phyloP scores from a whole-genome alignment of 176 grass and related monocot species.

The Triticum urartu region DNA sequence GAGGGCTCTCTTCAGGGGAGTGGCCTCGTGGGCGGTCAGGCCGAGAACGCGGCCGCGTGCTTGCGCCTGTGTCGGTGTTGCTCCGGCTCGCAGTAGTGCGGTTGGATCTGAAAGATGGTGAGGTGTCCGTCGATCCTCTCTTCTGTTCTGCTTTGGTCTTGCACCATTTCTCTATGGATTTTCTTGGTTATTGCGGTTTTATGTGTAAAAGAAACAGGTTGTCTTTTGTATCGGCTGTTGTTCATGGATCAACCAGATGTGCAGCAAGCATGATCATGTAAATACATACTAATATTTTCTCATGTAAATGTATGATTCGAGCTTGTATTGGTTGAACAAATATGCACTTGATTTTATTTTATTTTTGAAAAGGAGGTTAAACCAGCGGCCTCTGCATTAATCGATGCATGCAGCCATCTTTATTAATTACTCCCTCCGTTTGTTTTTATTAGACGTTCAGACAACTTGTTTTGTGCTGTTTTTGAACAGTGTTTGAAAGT shows the following conservation, averaged over 20 bases:
- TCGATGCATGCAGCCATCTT: no score
- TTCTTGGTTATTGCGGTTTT: not conserved
- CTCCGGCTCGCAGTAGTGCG: not conserved
- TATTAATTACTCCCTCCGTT: no score
- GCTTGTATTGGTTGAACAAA: not conserved
- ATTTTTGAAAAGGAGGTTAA: no score
- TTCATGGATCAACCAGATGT: not conserved
- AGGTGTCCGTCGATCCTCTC: not conserved
- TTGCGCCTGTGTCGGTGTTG: slow-evolving; percentile 6
- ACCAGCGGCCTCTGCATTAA: no score
- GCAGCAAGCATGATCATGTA: not conserved
- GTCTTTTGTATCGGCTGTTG: not conserved
- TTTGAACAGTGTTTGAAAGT: no score
- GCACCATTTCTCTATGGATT: not conserved
- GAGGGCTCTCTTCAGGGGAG: slow-evolving; percentile 31
- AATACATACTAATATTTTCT: not conserved
- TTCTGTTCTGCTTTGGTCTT: not conserved
- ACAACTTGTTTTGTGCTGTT: no score
- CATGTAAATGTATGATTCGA: not conserved
- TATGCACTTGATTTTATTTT: not conserved
- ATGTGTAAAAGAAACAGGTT: not conserved
- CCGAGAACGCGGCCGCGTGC: slow-evolving; percentile 4
- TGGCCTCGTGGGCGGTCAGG: slow-evolving; percentile 28
- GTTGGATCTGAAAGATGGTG: slow-evolving; percentile 12
- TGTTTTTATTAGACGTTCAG: no score